Conservation (phyloP, 768 basidiomycete genomes). For the Podaxis carcinomalis region DNA sequence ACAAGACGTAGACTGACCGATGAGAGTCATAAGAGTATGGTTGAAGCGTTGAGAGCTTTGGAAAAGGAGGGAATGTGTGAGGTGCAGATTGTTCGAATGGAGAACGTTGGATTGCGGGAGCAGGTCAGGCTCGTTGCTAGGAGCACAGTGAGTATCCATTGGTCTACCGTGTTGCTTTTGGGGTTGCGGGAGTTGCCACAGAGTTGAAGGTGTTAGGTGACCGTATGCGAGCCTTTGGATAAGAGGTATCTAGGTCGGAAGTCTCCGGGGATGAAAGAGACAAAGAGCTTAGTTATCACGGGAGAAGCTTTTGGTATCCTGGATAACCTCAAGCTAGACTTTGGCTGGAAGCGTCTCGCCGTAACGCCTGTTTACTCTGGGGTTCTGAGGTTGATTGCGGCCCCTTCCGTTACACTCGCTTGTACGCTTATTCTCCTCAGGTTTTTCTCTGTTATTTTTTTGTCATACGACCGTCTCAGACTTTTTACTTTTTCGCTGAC, state of each 20-base stretch:
- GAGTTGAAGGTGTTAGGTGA: neutral
- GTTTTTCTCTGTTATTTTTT: neutral
- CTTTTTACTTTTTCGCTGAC: neutral
- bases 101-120: constrained; percentile 16
- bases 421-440: neutral
- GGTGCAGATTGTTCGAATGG: constrained; percentile 18
- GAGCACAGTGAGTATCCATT: constrained; percentile 18
- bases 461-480: neutral
- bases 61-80: constrained; percentile 21
- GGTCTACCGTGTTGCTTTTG: neutral
- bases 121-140: constrained; percentile 19
- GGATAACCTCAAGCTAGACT: neutral
- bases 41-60: constrained; percentile 19
- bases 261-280: neutral
- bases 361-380: neutral
- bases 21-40: constrained; percentile 18
- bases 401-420: neutral
- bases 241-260: neutral
- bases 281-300: neutral
- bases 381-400: neutral
- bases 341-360: neutral
- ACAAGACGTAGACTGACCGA: constrained; percentile 18
- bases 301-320: neutral
- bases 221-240: neutral
- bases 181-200: neutral